Percentiles rank a stretch among this genome's conserved stretches.
These are phyloP conservation scores for Tuber indicum DNA, from an alignment of 495 filamentous ascomycete species.

Conservation along the genomic window DNA sequence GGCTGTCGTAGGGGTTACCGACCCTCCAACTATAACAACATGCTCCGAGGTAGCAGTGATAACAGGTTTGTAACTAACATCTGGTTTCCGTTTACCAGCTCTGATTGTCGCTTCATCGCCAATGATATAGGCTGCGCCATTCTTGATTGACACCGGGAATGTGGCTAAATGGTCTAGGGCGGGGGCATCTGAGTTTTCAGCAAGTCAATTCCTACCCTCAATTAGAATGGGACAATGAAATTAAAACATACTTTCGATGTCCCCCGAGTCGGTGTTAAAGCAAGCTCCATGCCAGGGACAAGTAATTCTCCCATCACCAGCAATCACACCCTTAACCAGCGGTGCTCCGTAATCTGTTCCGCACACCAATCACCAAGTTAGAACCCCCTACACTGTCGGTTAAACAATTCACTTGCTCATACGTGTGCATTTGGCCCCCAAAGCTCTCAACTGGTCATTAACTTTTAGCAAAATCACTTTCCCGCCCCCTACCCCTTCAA, in stretches of 20 bases:
- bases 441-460: constrained; percentile 64
- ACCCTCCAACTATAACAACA: constrained; percentile 81
- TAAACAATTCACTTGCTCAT: constrained; percentile 41
- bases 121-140: constrained; percentile 76
- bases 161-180: constrained; percentile 73
- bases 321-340: constrained; percentile 72
- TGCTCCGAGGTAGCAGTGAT: constrained; percentile 57
- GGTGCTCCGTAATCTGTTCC: constrained; percentile 55
- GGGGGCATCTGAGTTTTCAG: constrained; percentile 55
- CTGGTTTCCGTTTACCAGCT: constrained; percentile 60
- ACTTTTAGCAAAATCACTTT: constrained; percentile 81
- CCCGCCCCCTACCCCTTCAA: constrained; percentile 76
- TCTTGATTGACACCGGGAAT: constrained; percentile 71
- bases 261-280: constrained; percentile 81
- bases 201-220: constrained; percentile 30
- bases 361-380: not conserved
- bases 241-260: constrained; percentile 58
- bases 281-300: constrained; percentile 82
- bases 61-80: constrained; percentile 57
- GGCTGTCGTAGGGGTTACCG: constrained; percentile 33
- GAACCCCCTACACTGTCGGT: not conserved
- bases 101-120: constrained; percentile 77
- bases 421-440: constrained; percentile 87
- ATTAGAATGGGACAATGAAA: not conserved
- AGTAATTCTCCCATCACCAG: constrained; percentile 72